Percentiles rank a stretch among this genome's conserved stretches.
These are phyloP conservation scores for Monosporascus cannonballus DNA, from an alignment of 2,329 filamentous ascomycete genomes.

Conservation along the genomic window DNA sequence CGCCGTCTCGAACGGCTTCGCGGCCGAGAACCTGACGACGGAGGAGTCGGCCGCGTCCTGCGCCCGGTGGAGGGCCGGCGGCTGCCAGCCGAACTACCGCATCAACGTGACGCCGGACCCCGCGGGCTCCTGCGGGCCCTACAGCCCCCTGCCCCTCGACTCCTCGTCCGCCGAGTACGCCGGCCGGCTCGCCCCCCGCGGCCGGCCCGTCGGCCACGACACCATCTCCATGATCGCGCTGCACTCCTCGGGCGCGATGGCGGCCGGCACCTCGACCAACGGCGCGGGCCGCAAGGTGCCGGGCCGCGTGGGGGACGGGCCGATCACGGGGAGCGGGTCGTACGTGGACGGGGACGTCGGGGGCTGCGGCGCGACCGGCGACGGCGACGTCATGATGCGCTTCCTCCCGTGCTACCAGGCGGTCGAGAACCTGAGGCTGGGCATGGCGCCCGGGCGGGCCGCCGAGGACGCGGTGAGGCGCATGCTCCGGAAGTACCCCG, in stretches of 20 bases:
- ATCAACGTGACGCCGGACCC: conserved; percentile 40
- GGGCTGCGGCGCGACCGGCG: conserved; percentile 50
- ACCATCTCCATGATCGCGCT: conserved; percentile 49
- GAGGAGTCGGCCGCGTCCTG: conserved; percentile 33
- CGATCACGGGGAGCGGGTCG: conserved; percentile 47
- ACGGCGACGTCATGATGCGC: conserved; percentile 52
- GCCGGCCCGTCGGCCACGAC: conserved; percentile 33
- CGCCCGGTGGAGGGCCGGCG: conserved; percentile 32
- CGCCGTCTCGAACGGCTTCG: conserved; percentile 45
- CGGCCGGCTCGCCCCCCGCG: conserved; percentile 7
- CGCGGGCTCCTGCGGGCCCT: conserved; percentile 39
- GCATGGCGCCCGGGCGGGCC: conserved; percentile 41
- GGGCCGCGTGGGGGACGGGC: conserved; percentile 49
- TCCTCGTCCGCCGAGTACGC: conserved; percentile 11
- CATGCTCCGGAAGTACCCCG: conserved; percentile 42
- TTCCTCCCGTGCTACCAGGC: conserved; percentile 53
- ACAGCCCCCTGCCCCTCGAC: conserved; percentile 27
- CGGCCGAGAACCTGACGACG: conserved; percentile 37
- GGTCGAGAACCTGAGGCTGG: conserved; percentile 44
- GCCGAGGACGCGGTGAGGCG: conserved; percentile 44
- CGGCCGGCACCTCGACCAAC: conserved; percentile 50
- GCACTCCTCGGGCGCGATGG: conserved; percentile 38
- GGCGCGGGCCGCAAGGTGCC: conserved; percentile 48
- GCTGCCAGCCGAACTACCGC: conserved; percentile 47
- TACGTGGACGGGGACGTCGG: conserved; percentile 49